Conservation (phyloP, 2,329 filamentous ascomycete species). For the Periglandula ipomoeae region DNA sequence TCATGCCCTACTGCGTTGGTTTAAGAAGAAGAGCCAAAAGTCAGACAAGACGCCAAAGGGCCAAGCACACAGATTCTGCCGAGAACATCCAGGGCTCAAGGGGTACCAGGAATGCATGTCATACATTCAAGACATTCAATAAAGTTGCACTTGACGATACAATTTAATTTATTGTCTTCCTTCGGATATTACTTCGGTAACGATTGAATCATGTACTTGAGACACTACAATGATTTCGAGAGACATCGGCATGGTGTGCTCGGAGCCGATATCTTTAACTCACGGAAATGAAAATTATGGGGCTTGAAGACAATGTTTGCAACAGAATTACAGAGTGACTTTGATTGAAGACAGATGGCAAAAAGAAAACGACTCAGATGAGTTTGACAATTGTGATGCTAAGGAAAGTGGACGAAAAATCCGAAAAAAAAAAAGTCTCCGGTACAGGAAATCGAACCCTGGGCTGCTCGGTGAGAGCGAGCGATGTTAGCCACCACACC, state of each 20-base stretch:
- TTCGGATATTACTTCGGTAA: neutral
- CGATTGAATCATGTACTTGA: neutral
- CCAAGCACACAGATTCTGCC: no score
- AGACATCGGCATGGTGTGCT: neutral
- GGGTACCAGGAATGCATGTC: no score
- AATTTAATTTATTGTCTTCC: neutral
- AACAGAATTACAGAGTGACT: neutral
- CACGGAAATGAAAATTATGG: neutral
- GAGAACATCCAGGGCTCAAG: no score
- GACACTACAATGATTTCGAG: neutral
- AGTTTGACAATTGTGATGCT: no score
- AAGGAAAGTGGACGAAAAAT: neutral
- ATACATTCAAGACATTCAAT: neutral
- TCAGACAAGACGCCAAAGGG: no score
- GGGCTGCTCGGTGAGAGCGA: conserved; percentile 21
- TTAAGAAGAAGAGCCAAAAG: no score
- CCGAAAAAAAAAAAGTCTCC: conserved; percentile 9
- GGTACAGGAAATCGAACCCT: conserved; percentile 21
- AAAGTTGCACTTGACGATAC: neutral
- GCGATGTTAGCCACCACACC: conserved; percentile 29
- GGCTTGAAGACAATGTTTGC: neutral
- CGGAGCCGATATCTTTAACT: neutral
- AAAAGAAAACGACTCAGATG: neutral
- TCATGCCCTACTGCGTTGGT: no score
- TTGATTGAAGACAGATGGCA: no score